Base-by-base conservation (phyloP, 345 rosid genomes). In the Sisymbrium irio region DNA sequence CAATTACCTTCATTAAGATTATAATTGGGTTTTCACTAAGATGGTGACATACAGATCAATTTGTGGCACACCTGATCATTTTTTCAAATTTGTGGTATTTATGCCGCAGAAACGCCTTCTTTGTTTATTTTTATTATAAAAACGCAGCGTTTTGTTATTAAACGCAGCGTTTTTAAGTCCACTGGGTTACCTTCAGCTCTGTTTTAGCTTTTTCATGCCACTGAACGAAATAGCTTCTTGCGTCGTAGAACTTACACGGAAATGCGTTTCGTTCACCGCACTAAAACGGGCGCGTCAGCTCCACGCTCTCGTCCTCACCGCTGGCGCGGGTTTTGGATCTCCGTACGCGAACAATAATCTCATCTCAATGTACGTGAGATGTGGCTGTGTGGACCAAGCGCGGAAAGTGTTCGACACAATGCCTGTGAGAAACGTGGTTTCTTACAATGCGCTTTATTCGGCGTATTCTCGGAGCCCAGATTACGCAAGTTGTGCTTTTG, bases 311-410 rank as follows among this genome's bases (percentile, higher is more conserved):
- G 41, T 87, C 73, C 79, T 89, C 63, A 83, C 87, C 67, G 65
- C 72, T 69, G 67, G 55, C 12, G 72, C 61, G 27, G 54, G 37
- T 39, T 19, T 19, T 11, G 80, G 44, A 3, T 78, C 87, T 13
- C 90, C 98, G 0, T 94, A 79, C 65, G 60, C 62, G 39, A 69
- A 65, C 82, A 91, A 94, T 84, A 91, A 85, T 19, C 79, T 91
- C 53, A 41, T 91, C 27, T 87, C 93, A 0, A 81, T 87, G 92
- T 89, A 90, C 55, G 79, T 71, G 0, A 78, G 91, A n/a, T 93
- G 93, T 49, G 82, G 85, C 15, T 81, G 88, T 0, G 65, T 45
- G 46, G 84, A 36, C 64, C 57, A 67, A 73, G 75, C 81, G 0
- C 81, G 73, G 27, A 32, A 59, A 45, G 54, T 89, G 86, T 88